Conservation (phyloP, 768 basidiomycete species). For the Coprinopsis sp. region DNA sequence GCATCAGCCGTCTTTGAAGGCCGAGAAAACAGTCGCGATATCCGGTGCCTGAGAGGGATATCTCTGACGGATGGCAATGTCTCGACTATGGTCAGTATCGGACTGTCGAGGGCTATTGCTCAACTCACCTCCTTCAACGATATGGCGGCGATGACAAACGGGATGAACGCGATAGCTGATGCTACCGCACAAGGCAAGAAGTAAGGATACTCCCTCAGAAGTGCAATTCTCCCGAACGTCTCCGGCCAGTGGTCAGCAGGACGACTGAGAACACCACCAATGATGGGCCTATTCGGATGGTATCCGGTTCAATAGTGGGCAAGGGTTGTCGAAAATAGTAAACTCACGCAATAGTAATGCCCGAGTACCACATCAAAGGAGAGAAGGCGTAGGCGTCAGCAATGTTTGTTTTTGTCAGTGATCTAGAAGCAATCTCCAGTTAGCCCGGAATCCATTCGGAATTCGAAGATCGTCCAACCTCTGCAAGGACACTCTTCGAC, state of each 20-base stretch:
- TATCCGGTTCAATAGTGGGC: neutral
- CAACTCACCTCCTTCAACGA: conserved; percentile 45
- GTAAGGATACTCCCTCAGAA: conserved; percentile 37
- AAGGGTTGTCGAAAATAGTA: neutral
- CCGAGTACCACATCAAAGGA: conserved; percentile 32
- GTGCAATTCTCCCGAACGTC: conserved; percentile 41
- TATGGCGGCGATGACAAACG: conserved; percentile 30
- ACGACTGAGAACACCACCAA: conserved; percentile 61
- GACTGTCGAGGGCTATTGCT: too few species aligned
- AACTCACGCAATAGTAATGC: conserved; percentile 28
- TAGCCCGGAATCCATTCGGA: too few species aligned
- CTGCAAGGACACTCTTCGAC: too few species aligned
- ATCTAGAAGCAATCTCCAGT: too few species aligned
- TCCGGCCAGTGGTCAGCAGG: conserved; percentile 58
- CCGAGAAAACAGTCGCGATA: neutral
- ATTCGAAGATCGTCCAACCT: too few species aligned
- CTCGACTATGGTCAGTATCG: conserved; percentile 17
- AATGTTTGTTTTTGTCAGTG: conserved; percentile 34
- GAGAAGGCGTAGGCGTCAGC: conserved; percentile 34
- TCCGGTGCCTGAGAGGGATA: neutral
- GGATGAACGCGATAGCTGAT: conserved; percentile 28
- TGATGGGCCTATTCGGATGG: conserved; percentile 43
- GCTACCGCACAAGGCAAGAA: conserved; percentile 45
- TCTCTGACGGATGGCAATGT: conserved; percentile 27
- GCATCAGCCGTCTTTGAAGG: conserved; percentile 2